phyloP scores from a whole-genome alignment of 139 green algal genomes.

The Coelastrella sp. region DNA sequence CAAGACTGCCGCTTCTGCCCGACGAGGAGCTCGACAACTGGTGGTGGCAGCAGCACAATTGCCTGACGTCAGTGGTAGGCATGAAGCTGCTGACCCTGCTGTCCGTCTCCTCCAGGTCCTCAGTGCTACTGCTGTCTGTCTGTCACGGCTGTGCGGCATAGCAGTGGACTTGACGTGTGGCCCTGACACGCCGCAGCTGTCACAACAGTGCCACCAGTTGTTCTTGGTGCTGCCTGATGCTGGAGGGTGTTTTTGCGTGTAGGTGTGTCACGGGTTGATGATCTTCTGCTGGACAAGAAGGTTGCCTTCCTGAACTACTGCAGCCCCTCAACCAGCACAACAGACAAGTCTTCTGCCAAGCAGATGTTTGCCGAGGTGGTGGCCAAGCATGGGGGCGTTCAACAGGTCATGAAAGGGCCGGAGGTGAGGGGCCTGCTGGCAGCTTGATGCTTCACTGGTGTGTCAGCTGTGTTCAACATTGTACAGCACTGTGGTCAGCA shows the following conservation, averaged over 20 bases:
- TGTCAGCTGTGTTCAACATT: too few species aligned
- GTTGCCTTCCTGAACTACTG: slow-evolving; percentile 32
- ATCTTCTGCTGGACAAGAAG: background rate
- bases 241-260: background rate
- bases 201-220: background rate
- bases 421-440: background rate
- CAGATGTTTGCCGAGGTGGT: slow-evolving; percentile 1
- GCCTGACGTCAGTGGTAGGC: slow-evolving; percentile 13
- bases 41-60: slow-evolving; percentile 29
- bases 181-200: too few species aligned
- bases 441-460: background rate
- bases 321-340: too few species aligned
- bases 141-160: too few species aligned
- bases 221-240: background rate
- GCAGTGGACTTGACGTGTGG: too few species aligned
- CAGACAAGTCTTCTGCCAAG: slow-evolving; percentile 1
- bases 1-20: background rate
- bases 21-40: background rate
- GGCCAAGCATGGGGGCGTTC: background rate
- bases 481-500: too few species aligned
- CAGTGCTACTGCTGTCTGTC: too few species aligned
- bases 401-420: background rate
- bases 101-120: background rate
- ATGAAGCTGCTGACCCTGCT: background rate
- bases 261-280: slow-evolving; percentile 38